These are phyloP conservation scores for Stephanodiscus triporus DNA, from an alignment of 108 stramenopile genomes.

Conservation along the genomic window DNA sequence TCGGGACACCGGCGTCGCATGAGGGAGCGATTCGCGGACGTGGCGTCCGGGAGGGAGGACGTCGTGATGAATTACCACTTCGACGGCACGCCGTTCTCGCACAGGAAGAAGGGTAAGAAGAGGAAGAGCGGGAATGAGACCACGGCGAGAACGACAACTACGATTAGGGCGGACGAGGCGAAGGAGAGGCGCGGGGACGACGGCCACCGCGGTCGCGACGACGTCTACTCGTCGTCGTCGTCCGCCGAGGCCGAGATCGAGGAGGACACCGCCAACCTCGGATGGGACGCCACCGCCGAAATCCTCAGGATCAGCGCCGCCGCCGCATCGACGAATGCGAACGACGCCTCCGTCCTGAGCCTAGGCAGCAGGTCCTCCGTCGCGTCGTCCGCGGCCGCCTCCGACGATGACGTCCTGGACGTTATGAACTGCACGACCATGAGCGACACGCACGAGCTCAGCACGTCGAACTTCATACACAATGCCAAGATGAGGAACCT, in stretches of 20 bases:
- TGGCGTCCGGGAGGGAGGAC: conserved; percentile 14
- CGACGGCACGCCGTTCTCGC: conserved; percentile 14
- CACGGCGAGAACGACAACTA: too few species aligned
- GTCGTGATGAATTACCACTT: conserved; percentile 8
- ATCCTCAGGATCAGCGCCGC: conserved; percentile 27
- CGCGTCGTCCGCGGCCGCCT: conserved; percentile 1
- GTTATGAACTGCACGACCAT: conserved; percentile 37
- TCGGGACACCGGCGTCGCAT: neutral
- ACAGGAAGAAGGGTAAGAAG: conserved; percentile 6
- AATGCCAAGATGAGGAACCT: conserved; percentile 35
- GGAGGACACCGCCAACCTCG: conserved; percentile 42
- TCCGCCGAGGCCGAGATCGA: neutral
- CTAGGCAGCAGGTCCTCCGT: conserved; percentile 15
- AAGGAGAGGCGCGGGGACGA: conserved; percentile 4
- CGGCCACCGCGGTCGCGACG: too few species aligned
- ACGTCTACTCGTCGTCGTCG: neutral
- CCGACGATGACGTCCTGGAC: conserved; percentile 5
- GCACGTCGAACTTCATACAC: conserved; percentile 75
- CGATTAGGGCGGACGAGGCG: neutral
- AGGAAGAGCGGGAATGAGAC: neutral
- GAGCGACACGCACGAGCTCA: conserved; percentile 84
- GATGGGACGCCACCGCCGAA: conserved; percentile 30
- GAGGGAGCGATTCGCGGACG: conserved; percentile 9
- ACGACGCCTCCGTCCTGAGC: conserved; percentile 12
- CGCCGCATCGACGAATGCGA: conserved; percentile 12